A percentile compares a stretch with the other conserved stretches of the same genome.
Conservation (phyloP, 306 rosid species). For the Comarum palustre region DNA sequence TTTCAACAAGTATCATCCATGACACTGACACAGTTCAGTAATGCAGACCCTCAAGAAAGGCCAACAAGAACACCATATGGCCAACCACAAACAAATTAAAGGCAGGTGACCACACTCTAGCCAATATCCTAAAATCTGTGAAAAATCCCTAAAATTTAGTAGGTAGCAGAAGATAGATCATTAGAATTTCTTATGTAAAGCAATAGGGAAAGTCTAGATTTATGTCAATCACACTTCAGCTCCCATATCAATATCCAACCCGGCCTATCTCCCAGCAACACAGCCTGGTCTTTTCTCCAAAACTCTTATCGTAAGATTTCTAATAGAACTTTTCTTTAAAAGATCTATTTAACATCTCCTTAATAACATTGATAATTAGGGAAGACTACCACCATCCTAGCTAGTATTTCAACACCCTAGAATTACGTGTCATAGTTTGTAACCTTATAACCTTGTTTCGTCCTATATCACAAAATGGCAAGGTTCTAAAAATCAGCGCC, state of each 20-base stretch:
- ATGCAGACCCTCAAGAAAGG: neutral
- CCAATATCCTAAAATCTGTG: neutral
- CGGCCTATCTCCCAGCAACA: neutral
- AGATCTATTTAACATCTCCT: neutral
- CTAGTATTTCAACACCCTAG: neutral
- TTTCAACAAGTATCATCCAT: neutral
- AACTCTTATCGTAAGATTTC: neutral
- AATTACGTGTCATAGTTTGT: neutral
- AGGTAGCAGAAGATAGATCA: neutral
- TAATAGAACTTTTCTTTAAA: neutral
- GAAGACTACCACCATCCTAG: constrained; percentile 8
- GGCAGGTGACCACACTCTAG: neutral
- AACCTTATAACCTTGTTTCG: neutral
- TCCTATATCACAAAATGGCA: neutral
- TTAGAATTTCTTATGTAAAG: neutral
- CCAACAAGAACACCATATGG: neutral
- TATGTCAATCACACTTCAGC: constrained; percentile 10
- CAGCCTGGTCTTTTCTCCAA: neutral
- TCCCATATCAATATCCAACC: neutral
- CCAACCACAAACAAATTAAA: neutral
- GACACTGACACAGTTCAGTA: neutral
- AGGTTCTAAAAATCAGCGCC: no score
- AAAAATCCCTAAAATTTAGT: neutral
- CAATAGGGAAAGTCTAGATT: neutral
- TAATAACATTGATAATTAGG: neutral